A percentile compares a stretch with the other conserved stretches of the same genome.
Conservation (phyloP, 2,329 filamentous ascomycete genomes). For the Aureobasidium subglaciale region DNA sequence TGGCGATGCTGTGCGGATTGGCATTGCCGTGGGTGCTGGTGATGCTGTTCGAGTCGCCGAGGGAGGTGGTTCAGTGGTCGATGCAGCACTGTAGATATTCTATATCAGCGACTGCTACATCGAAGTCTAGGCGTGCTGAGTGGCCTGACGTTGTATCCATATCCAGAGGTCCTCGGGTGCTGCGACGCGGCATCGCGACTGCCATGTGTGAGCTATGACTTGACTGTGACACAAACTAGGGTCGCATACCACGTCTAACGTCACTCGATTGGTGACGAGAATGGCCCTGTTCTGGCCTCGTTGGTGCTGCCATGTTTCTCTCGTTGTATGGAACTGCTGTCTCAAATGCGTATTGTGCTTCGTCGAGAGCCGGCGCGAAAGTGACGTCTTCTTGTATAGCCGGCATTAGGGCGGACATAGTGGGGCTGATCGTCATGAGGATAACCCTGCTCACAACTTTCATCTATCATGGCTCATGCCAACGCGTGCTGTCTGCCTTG, state of each 20-base stretch:
- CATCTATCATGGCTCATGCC: too few relatives aligned
- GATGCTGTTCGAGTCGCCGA: slow-evolving; percentile 20
- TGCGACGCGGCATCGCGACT: slow-evolving; percentile 57
- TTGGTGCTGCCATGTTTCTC: background rate
- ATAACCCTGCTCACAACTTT: too few relatives aligned
- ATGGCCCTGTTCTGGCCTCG: slow-evolving; percentile 2
- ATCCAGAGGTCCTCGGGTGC: slow-evolving; percentile 74
- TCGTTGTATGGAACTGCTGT: background rate
- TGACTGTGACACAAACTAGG: background rate
- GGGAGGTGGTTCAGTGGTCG: background rate
- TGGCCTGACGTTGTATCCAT: slow-evolving; percentile 57
- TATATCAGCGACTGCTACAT: background rate
- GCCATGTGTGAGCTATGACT: background rate
- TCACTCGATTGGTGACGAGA: background rate
- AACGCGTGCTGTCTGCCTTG: too few relatives aligned
- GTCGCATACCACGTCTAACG: background rate
- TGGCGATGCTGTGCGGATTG: slow-evolving; percentile 4
- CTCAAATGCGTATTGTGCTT: background rate
- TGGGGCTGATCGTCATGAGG: too few relatives aligned
- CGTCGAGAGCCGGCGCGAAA: background rate
- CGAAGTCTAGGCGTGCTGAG: background rate
- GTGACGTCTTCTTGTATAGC: too few relatives aligned
- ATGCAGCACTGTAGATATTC: background rate
- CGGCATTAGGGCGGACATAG: too few relatives aligned
- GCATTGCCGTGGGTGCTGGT: slow-evolving; percentile 11